Evolutionary conservation across 805 yeast species (phyloP).

Genomic region (Saturnispora mendoncae): DNA sequence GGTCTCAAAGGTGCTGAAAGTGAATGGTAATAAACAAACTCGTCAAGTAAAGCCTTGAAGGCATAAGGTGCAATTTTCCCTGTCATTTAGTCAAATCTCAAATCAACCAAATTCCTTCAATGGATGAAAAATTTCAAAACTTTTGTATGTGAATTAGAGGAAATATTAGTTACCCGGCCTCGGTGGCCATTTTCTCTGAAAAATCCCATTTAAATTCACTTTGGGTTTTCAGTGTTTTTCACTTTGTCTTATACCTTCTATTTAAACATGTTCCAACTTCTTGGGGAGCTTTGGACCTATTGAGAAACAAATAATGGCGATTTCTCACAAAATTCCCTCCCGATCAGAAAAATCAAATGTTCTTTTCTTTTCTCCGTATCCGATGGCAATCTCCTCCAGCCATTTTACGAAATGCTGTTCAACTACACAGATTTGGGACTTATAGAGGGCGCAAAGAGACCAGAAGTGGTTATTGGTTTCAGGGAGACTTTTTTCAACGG

Average conservation of each 20-base stretch:
- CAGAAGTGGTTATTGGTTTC: not conserved
- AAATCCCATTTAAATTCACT: too few species aligned
- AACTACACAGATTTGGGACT: not conserved
- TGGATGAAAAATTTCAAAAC: not conserved
- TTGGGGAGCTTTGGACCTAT: too few species aligned
- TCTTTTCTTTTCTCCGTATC: not conserved
- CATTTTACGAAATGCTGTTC: not conserved
- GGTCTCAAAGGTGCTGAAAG: slow-evolving; percentile 19
- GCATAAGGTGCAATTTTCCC: slow-evolving; percentile 11
- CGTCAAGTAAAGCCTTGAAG: slow-evolving; percentile 25
- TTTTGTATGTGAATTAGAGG: not conserved
- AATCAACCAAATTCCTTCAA: not conserved
- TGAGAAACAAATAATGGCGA: too few species aligned
- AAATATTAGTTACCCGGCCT: not conserved
- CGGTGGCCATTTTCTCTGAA: not conserved
- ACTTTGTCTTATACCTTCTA: too few species aligned
- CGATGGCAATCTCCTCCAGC: not conserved
- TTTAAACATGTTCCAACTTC: too few species aligned
- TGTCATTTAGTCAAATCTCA: not conserved
- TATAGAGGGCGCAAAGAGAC: slow-evolving; percentile 6
- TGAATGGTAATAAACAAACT: slow-evolving; percentile 21
- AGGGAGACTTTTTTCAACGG: slow-evolving; percentile 8
- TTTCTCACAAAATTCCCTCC: too few species aligned
- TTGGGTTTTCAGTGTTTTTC: too few species aligned
- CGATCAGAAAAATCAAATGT: not conserved